These are phyloP conservation scores for Monilinia fructicola DNA, from an alignment of 2,329 filamentous ascomycete genomes.

Conservation along the genomic window DNA sequence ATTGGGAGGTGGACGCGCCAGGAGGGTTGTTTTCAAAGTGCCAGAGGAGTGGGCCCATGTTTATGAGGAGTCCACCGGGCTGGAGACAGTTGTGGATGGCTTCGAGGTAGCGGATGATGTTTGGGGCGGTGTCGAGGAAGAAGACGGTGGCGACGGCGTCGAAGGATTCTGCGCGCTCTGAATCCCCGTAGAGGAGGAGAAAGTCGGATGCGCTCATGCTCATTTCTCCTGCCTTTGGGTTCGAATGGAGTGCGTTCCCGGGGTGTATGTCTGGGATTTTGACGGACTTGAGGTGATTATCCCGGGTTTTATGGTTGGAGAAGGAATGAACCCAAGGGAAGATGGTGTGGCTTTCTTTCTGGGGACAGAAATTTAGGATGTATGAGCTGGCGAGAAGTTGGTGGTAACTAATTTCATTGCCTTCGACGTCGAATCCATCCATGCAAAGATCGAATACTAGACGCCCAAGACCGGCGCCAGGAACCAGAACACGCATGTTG, in stretches of 20 bases:
- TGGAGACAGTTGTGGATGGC: slow-evolving; percentile 76
- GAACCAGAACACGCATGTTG: slow-evolving; percentile 66
- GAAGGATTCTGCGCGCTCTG: slow-evolving; percentile 61
- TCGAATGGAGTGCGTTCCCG: slow-evolving; percentile 50
- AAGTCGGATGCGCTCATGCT: slow-evolving; percentile 94
- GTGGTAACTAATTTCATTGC: slow-evolving; percentile 96
- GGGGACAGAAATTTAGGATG: slow-evolving; percentile 66
- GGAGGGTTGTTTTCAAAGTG: slow-evolving; percentile 81
- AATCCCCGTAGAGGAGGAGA: slow-evolving; percentile 74
- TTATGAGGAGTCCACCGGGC: slow-evolving; percentile 78
- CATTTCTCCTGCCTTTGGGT: slow-evolving; percentile 62
- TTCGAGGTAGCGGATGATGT: slow-evolving; percentile 85
- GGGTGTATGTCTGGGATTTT: slow-evolving; percentile 80
- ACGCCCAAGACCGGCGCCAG: slow-evolving; percentile 84
- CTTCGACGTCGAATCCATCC: slow-evolving; percentile 73
- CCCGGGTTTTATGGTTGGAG: slow-evolving; percentile 75
- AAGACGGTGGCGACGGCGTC: slow-evolving; percentile 88
- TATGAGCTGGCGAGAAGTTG: slow-evolving; percentile 84
- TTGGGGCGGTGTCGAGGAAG: slow-evolving; percentile 96
- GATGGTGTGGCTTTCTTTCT: slow-evolving; percentile 65
- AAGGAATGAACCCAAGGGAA: slow-evolving; percentile 87
- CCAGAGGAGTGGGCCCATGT: slow-evolving; percentile 89
- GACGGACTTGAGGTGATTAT: slow-evolving; percentile 73
- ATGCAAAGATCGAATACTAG: slow-evolving; percentile 83
- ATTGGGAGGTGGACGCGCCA: slow-evolving; percentile 43